Base-by-base conservation (phyloP, 2,329 filamentous ascomycete species). In the Penicillium sp. region DNA sequence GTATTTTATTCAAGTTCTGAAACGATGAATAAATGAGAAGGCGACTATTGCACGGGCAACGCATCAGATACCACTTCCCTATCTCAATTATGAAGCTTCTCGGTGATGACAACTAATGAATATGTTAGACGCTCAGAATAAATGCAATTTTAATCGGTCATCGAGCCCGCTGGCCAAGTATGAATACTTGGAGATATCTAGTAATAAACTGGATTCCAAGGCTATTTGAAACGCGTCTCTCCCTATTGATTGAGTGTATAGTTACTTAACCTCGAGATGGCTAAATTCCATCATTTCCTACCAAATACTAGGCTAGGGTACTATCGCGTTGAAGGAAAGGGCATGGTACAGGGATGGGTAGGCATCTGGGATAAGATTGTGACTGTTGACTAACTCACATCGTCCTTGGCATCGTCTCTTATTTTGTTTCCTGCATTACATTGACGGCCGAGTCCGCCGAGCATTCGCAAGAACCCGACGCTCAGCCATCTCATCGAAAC, bases 401-500 rank as follows among this genome's bases (percentile, higher is more conserved):
- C 10, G 4, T 24, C 19, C 19, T 30, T n/a, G 15, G 45, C 45
- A 7, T 30, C 13, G 1, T 49, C 28, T 47, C 44, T 26, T n/a
- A 9, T 24, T 30, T 17, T 33, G 12, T 28, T 47, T 17, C 17
- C 3, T 19, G 9, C 40, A 22, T 22, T 19, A 19, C 4, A 28
- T 13, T 33, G 26, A 44, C 26, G 47, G 26, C 26, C 55, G 17
- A 56, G 35, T 58, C 47, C 44, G 60, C 56, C 50, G 63, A 58
- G 33, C 38, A 53, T 47, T 22, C 12, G 24, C 19, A 5, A 26
- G 47, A 30, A 49, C 24, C 44, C 44, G 53, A 53, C 49, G 38
- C 35, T 57, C 57, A 55, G 57, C 57, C 47, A 63, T 17, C 24
- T 9, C 8, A 56, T 26, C 24, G 38, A 22, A 22, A 47, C 26